These are phyloP conservation scores for Aspergillus caelatus DNA, from an alignment of 2,329 filamentous ascomycete genomes.

Conservation along the genomic window DNA sequence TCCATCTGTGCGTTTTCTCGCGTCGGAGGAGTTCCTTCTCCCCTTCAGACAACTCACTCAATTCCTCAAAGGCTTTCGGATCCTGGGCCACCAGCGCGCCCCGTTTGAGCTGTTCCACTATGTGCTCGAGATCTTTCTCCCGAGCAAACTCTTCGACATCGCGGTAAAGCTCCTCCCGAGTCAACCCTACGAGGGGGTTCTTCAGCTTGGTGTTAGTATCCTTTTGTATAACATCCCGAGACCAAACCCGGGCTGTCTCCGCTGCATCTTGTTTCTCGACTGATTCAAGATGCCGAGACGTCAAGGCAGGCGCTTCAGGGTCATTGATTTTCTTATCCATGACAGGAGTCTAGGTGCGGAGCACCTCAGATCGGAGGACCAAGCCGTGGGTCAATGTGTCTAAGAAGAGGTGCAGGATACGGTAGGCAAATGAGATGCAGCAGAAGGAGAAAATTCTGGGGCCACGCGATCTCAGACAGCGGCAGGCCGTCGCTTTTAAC, in stretches of 20 bases:
- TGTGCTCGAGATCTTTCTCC: slow-evolving; percentile 61
- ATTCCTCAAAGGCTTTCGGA: slow-evolving; percentile 63
- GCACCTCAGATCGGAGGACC: slow-evolving; percentile 6
- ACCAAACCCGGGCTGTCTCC: slow-evolving; percentile 15
- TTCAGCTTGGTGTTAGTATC: slow-evolving; percentile 16
- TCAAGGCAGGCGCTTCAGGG: slow-evolving; percentile 11
- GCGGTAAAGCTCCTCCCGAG: slow-evolving; percentile 28
- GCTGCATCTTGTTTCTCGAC: slow-evolving; percentile 13
- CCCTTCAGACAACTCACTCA: slow-evolving; percentile 50
- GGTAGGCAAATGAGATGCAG: slow-evolving; percentile 15
- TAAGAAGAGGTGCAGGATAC: not conserved
- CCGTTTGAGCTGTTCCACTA: slow-evolving; percentile 45
- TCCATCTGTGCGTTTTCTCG: slow-evolving; percentile 17
- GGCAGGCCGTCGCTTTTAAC: slow-evolving; percentile 8
- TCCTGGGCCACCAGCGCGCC: slow-evolving; percentile 75
- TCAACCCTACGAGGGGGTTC: slow-evolving; percentile 32
- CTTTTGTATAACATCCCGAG: slow-evolving; percentile 9
- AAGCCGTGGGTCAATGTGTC: not conserved
- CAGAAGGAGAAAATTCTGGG: slow-evolving; percentile 3
- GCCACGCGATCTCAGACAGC: not conserved
- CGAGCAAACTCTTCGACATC: slow-evolving; percentile 48
- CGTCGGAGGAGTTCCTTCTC: slow-evolving; percentile 13
- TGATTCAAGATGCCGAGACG: slow-evolving; percentile 6
- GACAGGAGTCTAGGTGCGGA: not conserved
- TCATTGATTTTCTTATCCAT: slow-evolving; percentile 17